Percentiles rank a stretch among this genome's conserved stretches.
These are phyloP conservation scores for Forsythia viridissima DNA, from an alignment of 257 asterid genomes.

Conservation along the genomic window DNA sequence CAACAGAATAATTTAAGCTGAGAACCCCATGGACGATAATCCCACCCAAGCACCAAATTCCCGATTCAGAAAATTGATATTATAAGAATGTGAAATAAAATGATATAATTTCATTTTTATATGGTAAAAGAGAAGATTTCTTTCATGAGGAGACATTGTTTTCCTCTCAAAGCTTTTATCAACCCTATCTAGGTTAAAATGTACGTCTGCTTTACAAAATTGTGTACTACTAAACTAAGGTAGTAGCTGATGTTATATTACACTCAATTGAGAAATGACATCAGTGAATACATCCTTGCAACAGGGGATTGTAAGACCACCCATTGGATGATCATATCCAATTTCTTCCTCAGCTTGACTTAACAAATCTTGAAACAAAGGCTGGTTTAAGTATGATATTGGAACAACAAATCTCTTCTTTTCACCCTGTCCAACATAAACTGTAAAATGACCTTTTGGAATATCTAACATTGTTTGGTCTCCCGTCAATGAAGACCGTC, in stretches of 20 bases:
- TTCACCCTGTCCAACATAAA: slow-evolving; percentile 55
- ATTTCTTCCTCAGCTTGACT: slow-evolving; percentile 44
- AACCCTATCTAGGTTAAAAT: neutral
- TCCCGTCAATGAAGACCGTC: slow-evolving; percentile 32
- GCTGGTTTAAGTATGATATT: slow-evolving; percentile 43
- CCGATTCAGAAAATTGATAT: neutral
- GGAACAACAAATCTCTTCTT: slow-evolving; percentile 48
- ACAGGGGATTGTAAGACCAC: slow-evolving; percentile 60
- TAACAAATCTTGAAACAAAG: slow-evolving; percentile 46
- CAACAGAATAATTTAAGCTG: neutral
- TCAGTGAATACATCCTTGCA: slow-evolving; percentile 30
- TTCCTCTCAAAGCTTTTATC: neutral
- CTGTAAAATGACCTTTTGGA: slow-evolving; percentile 61
- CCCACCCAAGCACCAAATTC: neutral
- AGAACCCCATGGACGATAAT: neutral
- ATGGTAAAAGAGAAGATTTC: neutral
- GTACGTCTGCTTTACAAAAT: slow-evolving; percentile 1
- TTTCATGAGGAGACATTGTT: neutral
- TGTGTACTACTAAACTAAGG: neutral
- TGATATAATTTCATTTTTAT: too few relatives aligned
- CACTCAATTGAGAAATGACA: slow-evolving; percentile 33
- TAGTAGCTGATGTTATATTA: slow-evolving; percentile 7
- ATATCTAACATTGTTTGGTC: slow-evolving; percentile 28
- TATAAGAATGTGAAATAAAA: neutral
- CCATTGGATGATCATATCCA: slow-evolving; percentile 59